Percentiles rank a stretch among this genome's conserved stretches.
These are phyloP conservation scores for Sphagnum tenellum DNA, from an alignment of 225 moss, liverwort and hornwort species.

Conservation along the genomic window DNA sequence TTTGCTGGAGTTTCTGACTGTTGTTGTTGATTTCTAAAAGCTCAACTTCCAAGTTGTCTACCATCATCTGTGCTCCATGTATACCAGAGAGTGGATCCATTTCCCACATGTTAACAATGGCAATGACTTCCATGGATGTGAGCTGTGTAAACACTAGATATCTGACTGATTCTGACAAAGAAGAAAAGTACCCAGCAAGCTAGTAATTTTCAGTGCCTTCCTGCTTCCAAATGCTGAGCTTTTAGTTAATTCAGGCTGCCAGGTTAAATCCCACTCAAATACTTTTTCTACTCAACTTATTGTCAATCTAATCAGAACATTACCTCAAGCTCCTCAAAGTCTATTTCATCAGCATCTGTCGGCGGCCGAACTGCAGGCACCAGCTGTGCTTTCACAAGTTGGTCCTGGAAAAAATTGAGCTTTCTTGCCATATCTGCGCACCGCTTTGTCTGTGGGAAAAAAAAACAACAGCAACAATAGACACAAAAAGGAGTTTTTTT, in stretches of 20 bases:
- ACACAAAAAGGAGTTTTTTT: neutral
- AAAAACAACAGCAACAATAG: too few relatives aligned
- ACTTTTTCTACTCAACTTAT: too few relatives aligned
- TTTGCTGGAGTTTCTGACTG: constrained; percentile 59
- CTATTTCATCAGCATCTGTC: constrained; percentile 42
- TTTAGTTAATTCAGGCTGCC: too few relatives aligned
- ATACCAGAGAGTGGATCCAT: too few relatives aligned
- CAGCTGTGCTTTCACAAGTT: constrained; percentile 54
- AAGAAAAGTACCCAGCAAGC: too few relatives aligned
- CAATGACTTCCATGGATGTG: too few relatives aligned
- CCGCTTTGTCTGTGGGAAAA: constrained; percentile 45
- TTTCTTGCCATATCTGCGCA: constrained; percentile 94
- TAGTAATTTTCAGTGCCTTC: too few relatives aligned
- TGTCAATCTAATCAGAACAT: neutral
- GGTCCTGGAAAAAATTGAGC: constrained; percentile 73
- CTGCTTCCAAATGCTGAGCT: too few relatives aligned
- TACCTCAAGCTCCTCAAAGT: constrained; percentile 90
- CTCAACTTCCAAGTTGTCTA: constrained; percentile 68
- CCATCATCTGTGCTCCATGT: constrained; percentile 35
- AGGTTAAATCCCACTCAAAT: too few relatives aligned
- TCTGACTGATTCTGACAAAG: too few relatives aligned
- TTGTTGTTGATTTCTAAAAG: constrained; percentile 59
- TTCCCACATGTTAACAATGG: too few relatives aligned
- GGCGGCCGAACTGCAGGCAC: constrained; percentile 40
- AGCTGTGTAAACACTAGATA: too few relatives aligned